Percentiles rank a stretch among this genome's conserved stretches.
Evolutionary conservation across 179 eudicot genomes (phyloP).

Genomic region (Vitellaria paradoxa): DNA sequence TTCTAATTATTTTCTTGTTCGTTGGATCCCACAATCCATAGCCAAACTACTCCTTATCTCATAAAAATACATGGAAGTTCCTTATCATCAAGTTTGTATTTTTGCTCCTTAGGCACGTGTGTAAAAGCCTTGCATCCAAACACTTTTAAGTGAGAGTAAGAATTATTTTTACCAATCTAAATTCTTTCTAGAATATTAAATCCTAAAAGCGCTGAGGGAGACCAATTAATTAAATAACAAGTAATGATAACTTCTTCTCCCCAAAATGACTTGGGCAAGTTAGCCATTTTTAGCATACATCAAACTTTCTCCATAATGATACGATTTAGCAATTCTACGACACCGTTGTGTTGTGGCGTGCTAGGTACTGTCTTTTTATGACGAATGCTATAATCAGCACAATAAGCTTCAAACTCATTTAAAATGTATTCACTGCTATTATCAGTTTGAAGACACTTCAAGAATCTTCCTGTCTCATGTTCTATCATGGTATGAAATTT

Average conservation of each 20-base stretch:
- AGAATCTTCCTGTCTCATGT: background rate
- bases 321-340: background rate
- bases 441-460: too few relatives aligned
- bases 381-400: too few relatives aligned
- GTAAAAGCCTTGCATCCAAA: constrained; percentile 16
- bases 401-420: too few relatives aligned
- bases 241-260: background rate
- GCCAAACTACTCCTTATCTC: background rate
- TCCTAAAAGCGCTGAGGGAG: background rate
- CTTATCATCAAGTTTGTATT: constrained; percentile 9
- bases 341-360: too few relatives aligned
- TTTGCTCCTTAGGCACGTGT: constrained; percentile 11
- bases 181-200: background rate
- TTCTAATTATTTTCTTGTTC: background rate
- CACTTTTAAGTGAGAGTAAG: constrained; percentile 9
- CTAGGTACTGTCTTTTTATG: background rate
- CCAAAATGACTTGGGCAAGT: background rate
- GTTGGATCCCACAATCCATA: background rate
- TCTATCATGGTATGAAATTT: background rate
- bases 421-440: too few relatives aligned
- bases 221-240: background rate
- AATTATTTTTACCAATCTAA: background rate
- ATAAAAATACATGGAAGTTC: constrained; percentile 12
- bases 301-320: background rate
- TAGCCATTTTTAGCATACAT: background rate